Percentiles rank a stretch among this genome's conserved stretches.
Conservation (phyloP, 1,139 yeast species). For the Eremothecium sinecaudum region DNA sequence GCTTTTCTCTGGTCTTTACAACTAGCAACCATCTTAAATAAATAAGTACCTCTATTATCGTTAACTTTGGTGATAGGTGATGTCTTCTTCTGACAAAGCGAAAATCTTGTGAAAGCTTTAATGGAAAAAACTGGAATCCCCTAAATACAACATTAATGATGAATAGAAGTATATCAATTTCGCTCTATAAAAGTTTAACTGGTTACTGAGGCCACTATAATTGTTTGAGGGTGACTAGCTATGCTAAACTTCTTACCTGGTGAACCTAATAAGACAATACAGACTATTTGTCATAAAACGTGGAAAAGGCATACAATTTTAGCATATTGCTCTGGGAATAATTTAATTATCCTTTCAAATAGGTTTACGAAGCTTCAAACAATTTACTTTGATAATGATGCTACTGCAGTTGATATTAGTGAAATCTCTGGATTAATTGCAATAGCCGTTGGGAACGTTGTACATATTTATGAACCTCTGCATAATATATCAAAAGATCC, state of each 20-base stretch:
- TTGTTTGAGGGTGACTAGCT: slow-evolving; percentile 33
- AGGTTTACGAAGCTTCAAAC: slow-evolving; percentile 58
- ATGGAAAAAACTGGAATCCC: too few relatives aligned
- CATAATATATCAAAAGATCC: slow-evolving; percentile 33
- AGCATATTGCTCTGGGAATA: slow-evolving; percentile 83
- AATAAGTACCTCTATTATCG: background rate
- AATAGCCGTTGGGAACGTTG: slow-evolving; percentile 31
- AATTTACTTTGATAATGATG: slow-evolving; percentile 58
- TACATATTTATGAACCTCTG: slow-evolving; percentile 34
- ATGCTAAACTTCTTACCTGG: slow-evolving; percentile 73
- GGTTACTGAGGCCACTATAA: slow-evolving; percentile 1
- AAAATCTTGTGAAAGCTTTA: too few relatives aligned
- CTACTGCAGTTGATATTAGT: slow-evolving; percentile 57
- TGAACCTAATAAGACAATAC: slow-evolving; percentile 54
- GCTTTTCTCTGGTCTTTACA: slow-evolving; percentile 91
- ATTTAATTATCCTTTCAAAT: slow-evolving; percentile 55
- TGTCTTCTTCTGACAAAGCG: too few relatives aligned
- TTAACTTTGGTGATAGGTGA: too few relatives aligned
- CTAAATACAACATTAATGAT: too few relatives aligned
- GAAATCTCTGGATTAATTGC: slow-evolving; percentile 44
- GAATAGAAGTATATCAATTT: too few relatives aligned
- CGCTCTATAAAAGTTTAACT: too few relatives aligned
- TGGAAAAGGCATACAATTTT: slow-evolving; percentile 65
- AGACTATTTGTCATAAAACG: slow-evolving; percentile 49
- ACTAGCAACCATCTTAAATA: slow-evolving; percentile 39